Evolutionary conservation across 1,284 basidiomycete genomes (phyloP).

Genomic region (Ustilago hordei): DNA sequence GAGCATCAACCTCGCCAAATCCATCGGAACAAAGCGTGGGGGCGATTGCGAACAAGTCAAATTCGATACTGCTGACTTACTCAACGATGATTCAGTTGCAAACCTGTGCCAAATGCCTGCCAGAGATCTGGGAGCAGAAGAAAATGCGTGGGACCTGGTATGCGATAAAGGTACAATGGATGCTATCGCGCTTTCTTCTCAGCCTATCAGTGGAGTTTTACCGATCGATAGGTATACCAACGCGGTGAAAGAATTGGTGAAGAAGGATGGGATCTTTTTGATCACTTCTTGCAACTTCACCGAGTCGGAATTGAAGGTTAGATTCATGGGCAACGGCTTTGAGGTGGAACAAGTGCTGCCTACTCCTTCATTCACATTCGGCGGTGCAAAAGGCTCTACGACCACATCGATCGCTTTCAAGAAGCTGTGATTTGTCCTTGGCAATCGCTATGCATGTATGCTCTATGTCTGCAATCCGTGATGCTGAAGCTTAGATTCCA

Average conservation of each 20-base stretch:
- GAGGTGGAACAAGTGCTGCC: slow-evolving; percentile 57
- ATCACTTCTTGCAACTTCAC: slow-evolving; percentile 91
- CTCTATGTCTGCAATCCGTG: background rate
- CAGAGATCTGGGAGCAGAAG: background rate
- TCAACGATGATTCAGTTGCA: slow-evolving; percentile 39
- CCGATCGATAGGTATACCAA: slow-evolving; percentile 77
- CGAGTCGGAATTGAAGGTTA: slow-evolving; percentile 78
- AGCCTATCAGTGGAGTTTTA: slow-evolving; percentile 74
- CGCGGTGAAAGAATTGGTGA: slow-evolving; percentile 76
- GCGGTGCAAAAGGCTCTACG: slow-evolving; percentile 54
- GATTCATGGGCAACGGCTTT: slow-evolving; percentile 72
- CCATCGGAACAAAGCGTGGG: slow-evolving; percentile 55
- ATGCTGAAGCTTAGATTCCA: no score
- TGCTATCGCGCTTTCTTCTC: slow-evolving; percentile 82
- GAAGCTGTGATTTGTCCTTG: slow-evolving; percentile 9
- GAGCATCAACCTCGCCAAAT: slow-evolving; percentile 73
- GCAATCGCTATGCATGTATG: background rate
- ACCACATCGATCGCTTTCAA: slow-evolving; percentile 59
- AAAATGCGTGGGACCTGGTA: slow-evolving; percentile 66
- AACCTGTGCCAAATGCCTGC: slow-evolving; percentile 13
- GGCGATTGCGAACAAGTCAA: slow-evolving; percentile 57
- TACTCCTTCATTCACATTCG: slow-evolving; percentile 61
- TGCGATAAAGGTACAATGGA: slow-evolving; percentile 75
- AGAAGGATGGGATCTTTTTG: slow-evolving; percentile 76
- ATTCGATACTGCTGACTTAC: slow-evolving; percentile 68